Conservation (phyloP, 1,284 basidiomycete genomes). For the Ceratorhiza oryzae-sativae region DNA sequence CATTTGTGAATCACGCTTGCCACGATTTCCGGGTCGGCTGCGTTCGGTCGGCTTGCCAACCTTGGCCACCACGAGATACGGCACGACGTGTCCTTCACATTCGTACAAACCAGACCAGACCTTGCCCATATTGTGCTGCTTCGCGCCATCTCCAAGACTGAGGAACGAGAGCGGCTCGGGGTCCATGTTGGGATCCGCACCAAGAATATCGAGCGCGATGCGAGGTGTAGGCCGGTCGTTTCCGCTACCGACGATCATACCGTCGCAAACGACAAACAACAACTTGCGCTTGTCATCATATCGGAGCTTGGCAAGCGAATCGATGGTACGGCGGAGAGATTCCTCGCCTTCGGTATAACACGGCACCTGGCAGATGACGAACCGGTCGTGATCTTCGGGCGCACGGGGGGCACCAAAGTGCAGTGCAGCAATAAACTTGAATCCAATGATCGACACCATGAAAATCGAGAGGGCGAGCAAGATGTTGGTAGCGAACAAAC, state of each 20-base stretch:
- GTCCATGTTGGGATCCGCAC: slow-evolving; percentile 90
- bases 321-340: slow-evolving; percentile 89
- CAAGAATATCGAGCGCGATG: slow-evolving; percentile 96
- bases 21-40: slow-evolving; percentile 91
- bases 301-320: slow-evolving; percentile 91
- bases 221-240: slow-evolving; percentile 91
- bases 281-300: slow-evolving; percentile 99
- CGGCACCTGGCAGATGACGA: slow-evolving; percentile 97
- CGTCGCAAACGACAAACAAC: slow-evolving; percentile 94
- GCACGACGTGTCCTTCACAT: slow-evolving; percentile 92
- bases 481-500: slow-evolving; percentile 91
- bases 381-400: slow-evolving; percentile 97
- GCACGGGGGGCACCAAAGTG: slow-evolving; percentile 84
- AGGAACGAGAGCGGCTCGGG: slow-evolving; percentile 95
- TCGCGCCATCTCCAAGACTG: slow-evolving; percentile 91
- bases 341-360: slow-evolving; percentile 96
- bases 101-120: slow-evolving; percentile 97
- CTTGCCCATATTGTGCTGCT: slow-evolving; percentile 99
- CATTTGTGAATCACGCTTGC: slow-evolving; percentile 97
- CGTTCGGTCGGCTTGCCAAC: slow-evolving; percentile 95
- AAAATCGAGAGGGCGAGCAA: slow-evolving; percentile 87
- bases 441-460: slow-evolving; percentile 96
- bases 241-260: slow-evolving; percentile 96
- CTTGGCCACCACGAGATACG: slow-evolving; percentile 96
- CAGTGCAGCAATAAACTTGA: slow-evolving; percentile 97